Conservation (phyloP, 1,284 basidiomycete genomes). For the Ceratobasidium sp. region DNA sequence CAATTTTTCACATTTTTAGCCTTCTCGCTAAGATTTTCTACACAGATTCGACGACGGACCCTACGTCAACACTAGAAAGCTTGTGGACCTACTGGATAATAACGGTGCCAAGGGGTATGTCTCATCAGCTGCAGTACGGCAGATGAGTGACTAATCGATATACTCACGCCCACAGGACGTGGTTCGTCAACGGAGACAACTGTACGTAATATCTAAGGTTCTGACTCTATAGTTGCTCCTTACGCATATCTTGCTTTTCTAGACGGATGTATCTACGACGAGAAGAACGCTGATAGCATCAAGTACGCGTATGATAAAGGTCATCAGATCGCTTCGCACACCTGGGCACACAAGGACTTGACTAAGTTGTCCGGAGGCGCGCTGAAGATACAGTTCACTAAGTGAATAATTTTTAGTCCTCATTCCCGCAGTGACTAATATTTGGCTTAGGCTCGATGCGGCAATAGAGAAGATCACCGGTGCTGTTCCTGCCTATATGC, state of each 20-base stretch:
- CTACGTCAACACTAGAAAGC: conserved; percentile 6
- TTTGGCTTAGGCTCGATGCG: background rate
- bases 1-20: background rate
- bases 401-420: background rate
- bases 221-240: too few species aligned
- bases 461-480: conserved; percentile 32
- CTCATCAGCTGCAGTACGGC: background rate
- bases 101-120: conserved; percentile 26
- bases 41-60: conserved; percentile 41
- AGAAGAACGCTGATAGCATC: conserved; percentile 10
- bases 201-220: conserved; percentile 11
- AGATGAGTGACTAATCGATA: background rate
- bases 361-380: background rate
- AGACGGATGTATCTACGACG: conserved; percentile 29
- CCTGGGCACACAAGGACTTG: conserved; percentile 20
- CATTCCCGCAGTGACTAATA: background rate
- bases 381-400: conserved; percentile 18
- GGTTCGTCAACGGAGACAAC: conserved; percentile 33
- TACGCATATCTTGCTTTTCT: background rate
- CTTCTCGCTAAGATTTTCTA: background rate
- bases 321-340: conserved; percentile 39
- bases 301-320: conserved; percentile 34
- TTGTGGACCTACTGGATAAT: background rate
- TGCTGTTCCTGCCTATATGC: conserved; percentile 23
- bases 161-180: background rate